phyloP scores from a whole-genome alignment of 495 filamentous ascomycete genomes.

The Aspergillus carlsbadensis region DNA sequence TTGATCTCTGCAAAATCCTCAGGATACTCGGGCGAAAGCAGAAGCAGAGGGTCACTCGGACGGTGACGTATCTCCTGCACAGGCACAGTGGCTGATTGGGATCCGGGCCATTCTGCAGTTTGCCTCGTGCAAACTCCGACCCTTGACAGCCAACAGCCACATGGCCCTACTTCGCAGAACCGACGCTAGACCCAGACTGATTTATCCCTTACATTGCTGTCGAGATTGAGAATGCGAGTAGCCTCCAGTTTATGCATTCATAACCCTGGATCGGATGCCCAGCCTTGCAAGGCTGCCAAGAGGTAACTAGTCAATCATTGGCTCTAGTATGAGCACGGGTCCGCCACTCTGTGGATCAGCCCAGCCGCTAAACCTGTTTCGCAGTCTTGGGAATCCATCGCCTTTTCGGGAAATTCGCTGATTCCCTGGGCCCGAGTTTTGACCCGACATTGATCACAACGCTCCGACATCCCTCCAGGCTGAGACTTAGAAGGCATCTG shows the following conservation, averaged over 20 bases:
- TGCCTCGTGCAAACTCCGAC: neutral
- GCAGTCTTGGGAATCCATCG: neutral
- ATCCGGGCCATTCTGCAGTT: neutral
- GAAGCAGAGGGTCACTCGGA: neutral
- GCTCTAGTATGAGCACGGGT: neutral
- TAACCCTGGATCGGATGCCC: slow-evolving; percentile 6
- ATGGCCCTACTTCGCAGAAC: neutral
- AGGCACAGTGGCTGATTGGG: neutral
- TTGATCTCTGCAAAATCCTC: too few species aligned
- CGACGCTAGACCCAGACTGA: neutral
- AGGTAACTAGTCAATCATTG: neutral
- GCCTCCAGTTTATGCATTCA: neutral
- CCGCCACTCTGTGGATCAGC: neutral
- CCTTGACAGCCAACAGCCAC: neutral
- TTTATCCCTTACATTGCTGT: too few species aligned
- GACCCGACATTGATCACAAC: neutral
- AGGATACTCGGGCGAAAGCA: too few species aligned
- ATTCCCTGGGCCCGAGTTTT: neutral
- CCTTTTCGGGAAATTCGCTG: neutral
- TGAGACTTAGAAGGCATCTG: too few species aligned
- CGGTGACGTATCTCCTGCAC: neutral
- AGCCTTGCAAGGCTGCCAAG: slow-evolving; percentile 28
- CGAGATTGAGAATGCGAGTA: neutral
- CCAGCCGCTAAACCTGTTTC: neutral
- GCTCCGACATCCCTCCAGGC: too few species aligned